Evolutionary conservation across 1,284 basidiomycete genomes (phyloP), one percentile per base, ranked within the genome.

Genomic region (Coriolopsis trogii): DNA sequence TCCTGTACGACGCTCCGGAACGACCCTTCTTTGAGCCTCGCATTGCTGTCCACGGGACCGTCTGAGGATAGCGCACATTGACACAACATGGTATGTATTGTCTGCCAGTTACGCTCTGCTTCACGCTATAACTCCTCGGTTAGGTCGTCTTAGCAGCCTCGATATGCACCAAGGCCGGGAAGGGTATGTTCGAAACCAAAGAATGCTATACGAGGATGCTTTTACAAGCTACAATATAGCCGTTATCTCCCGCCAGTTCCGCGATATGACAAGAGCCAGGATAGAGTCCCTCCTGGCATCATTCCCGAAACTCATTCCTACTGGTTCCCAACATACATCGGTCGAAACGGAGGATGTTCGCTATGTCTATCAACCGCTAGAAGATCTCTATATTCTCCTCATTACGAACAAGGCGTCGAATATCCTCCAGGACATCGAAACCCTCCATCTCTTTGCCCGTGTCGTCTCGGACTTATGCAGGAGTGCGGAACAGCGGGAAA

Each of bases 381-480:
- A 99, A 70, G 96, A 99, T 68, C 85, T 99, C 42, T 98, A 98
- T 72, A 96, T 99, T 60, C 83, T 99, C 60, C 82, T 99, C 60
- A 96, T 99, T 74, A 99, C 96, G 53, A 99, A 98, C 76, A 98
- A 97, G 70, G 91, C 91, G 16, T 95, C 92, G 26, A 99, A 99
- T 69, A 99, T 99, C 66, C 79, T 99, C 33, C 97, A 98, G 76
- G 97, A 99, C 72, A 98, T 98, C 61, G 91, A 96, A 59, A 98
- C 96, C 0, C 79, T 99, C 2, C 93, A 95, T 65, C 87, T 99
- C 33, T 89, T 98, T 63, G 90, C 95, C 2, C 86, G 97, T 38
- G 91, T 97, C 44, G 95, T 97, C 23, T 93, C 93, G 6, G 97
- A 98, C 70, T 77, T 98, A 66, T 95, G 93, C 64, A 81, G 93